Percentiles rank a stretch among this genome's conserved stretches.
Evolutionary conservation across 2,329 filamentous ascomycete genomes (phyloP).

Genomic region (Fusarium poae): DNA sequence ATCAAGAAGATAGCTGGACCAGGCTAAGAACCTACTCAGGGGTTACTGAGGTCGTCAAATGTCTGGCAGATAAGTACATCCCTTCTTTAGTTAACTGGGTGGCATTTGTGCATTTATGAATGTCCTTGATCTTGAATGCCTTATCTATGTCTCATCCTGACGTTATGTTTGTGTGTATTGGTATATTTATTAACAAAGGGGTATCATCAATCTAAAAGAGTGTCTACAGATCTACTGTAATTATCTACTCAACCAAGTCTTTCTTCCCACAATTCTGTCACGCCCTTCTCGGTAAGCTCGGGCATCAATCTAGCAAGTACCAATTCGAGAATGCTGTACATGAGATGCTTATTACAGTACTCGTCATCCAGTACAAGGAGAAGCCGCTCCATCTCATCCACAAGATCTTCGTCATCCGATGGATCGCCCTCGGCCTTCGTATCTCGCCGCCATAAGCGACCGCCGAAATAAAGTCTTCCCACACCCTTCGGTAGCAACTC

Average conservation of each 20-base stretch:
- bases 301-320: slow-evolving; percentile 86
- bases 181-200: slow-evolving; percentile 32
- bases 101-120: slow-evolving; percentile 48
- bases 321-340: slow-evolving; percentile 86
- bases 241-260: slow-evolving; percentile 62
- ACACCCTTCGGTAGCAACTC: slow-evolving; percentile 62
- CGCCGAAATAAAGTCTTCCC: slow-evolving; percentile 65
- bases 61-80: slow-evolving; percentile 33
- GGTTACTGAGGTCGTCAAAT: slow-evolving; percentile 17
- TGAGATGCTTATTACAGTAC: slow-evolving; percentile 93
- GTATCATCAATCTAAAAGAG: slow-evolving; percentile 42
- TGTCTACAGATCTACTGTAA: slow-evolving; percentile 13
- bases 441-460: slow-evolving; percentile 50
- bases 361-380: slow-evolving; percentile 82
- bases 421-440: slow-evolving; percentile 40
- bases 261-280: slow-evolving; percentile 80
- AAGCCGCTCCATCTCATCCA: slow-evolving; percentile 72
- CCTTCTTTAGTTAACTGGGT: slow-evolving; percentile 46
- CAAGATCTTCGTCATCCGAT: slow-evolving; percentile 57
- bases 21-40: background rate
- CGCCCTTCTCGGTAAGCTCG: slow-evolving; percentile 80
- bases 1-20: background rate
- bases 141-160: background rate
- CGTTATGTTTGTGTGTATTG: background rate
- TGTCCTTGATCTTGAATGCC: slow-evolving; percentile 42